Base-by-base conservation (phyloP, 2,329 filamentous ascomycete species). In the Neonectria ditissima region DNA sequence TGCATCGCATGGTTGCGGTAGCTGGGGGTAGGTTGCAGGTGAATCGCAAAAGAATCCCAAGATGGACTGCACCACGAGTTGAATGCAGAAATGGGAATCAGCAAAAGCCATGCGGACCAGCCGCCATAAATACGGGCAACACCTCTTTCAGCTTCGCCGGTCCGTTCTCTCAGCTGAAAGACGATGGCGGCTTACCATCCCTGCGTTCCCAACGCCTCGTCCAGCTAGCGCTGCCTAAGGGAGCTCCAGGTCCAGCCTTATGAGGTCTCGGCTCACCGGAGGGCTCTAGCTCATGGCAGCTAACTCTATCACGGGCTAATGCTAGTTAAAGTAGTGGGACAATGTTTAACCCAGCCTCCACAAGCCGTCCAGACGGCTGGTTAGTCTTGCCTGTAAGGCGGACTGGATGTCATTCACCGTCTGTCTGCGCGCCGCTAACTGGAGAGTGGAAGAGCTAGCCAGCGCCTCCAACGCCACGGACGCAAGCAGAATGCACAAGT, bases 261-360 rank as follows among this genome's bases (percentile, higher is more conserved):
- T 41, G 9, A 24, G 52, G 52, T 43, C 52, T 55, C 41, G 52
- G 22, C 52, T 41, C 20, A 28, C 20, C 41, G 34, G 52, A 30
- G 39, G 22, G 22, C 8, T 22, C 45, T 55, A 55, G 52, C 52
- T 32, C 22, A 18, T 28, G 39, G 9, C 28, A 43, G 52, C 39
- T 8, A 41, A 32, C n/a, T 24, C 28, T 20, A 22, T 10, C 13
- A 16, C 16, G 18, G 28, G 52, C 43, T 20, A 55, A 45, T 30
- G 18, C 39, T 32, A 41, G 52, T 28, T 32, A 45, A 30, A 28
- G 39, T 34, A 24, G 37, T 41, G 11, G 24, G 37, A 16, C 39
- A 32, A 11, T n/a, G 20, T 44, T 43, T 22, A 45, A 10, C 52
- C 28, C 37, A 45, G 52, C 52, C 52, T 32, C 52, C 52, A 55